Base-by-base conservation (phyloP, 1,284 basidiomycete species). In the Rhodotorula sp. region DNA sequence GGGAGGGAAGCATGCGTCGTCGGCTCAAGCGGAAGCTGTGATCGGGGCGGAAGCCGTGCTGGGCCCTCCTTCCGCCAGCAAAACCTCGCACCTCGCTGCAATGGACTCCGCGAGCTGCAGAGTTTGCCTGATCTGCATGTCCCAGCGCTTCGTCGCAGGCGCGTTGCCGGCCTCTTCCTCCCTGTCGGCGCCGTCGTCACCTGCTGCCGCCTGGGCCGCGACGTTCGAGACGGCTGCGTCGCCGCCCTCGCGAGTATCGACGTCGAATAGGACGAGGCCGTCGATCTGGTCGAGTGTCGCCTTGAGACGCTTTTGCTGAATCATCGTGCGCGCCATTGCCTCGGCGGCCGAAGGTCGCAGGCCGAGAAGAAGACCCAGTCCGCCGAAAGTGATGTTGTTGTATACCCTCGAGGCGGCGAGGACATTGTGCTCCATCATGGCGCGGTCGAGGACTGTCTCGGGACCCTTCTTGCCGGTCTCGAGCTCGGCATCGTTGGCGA, bases 391-490 rank as follows among this genome's bases (percentile, higher is more conserved):
- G 81, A 97, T 94, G 77, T 96, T 96, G 79, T 58, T 71, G 71
- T 77, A 78, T 11, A 78, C 75, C 79, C 93, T 91, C 2, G 92
- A 95, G 77, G 92, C 93, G 17, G 94, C 92, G 68, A 96, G 86
- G 24, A 99, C 84, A 79, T 99, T 99, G 82, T 99, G 96, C 79
- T 99, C 95, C 87, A 98, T 91, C 58, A 99, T 91, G 3, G 96
- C 96, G 60, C 94, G 87, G 80, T 98, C 95, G 44, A 99, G 85
- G n/a, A 99, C 94, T 15, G 93, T 98, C 10, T 91, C 89, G 2
- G 95, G 94, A 1, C 90, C 91, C 47, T 87, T 86, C 70, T 85
- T 91, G 82, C 89, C 90, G 66, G 72, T 56, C 82, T 88, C 86
- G 20, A 72, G 76, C 8, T 73, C 71, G 34, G 64, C 69, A 48